Evolutionary conservation across 129 eudicot genomes (phyloP), one percentile per base, ranked within the genome.

Genomic region (Rutidosis leptorrhynchoides): DNA sequence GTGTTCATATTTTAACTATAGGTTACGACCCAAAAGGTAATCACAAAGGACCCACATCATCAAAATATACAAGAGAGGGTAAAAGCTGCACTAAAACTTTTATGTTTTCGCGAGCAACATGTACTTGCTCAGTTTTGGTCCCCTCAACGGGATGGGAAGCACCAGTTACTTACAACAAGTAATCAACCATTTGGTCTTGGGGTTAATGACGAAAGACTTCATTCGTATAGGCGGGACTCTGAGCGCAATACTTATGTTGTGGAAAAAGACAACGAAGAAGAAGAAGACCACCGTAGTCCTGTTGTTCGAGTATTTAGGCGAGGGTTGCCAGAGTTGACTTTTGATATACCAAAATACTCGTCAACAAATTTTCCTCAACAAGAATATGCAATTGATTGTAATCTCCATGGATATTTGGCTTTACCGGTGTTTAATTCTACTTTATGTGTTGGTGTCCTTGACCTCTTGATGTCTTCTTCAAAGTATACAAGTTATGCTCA

Each of bases 401-500:
- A 33, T 19, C 49, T 61, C 7, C 17, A 10, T 19, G 66, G 66
- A 33, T 61, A 61, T 61, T 32, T 59, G 43, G 65, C 65, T 59
- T 30, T 59, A 59, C 65, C 65, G 0, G 65, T 59, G 40, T 59
- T 59, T 30, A 37, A 59, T 59, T 30, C 16, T 6, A 30, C 40
- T 17, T 25, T 57, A 29, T 59, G 65, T 59, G 65, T 59, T 29
- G 65, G 46, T 59, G 65, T 59, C 43, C 65, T 61, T 61, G 66
- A 61, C 20, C 26, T 61, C 17, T 61, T 61, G 66, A 61, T 25
- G 8, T 61, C 66, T 30, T n/a, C n/a, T n/a, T 33, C 66, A 19
- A 33, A 33, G 27, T 61, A 61, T 29, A 33, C 5, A n/a, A 61
- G 66, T 61, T 32, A 30, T 32, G 19, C 49, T 61, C 33, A 32